A percentile compares a stretch with the other conserved stretches of the same genome.
Conservation (phyloP, 192 early-diverging fungal genomes). For the Umbelopsis sp. region DNA sequence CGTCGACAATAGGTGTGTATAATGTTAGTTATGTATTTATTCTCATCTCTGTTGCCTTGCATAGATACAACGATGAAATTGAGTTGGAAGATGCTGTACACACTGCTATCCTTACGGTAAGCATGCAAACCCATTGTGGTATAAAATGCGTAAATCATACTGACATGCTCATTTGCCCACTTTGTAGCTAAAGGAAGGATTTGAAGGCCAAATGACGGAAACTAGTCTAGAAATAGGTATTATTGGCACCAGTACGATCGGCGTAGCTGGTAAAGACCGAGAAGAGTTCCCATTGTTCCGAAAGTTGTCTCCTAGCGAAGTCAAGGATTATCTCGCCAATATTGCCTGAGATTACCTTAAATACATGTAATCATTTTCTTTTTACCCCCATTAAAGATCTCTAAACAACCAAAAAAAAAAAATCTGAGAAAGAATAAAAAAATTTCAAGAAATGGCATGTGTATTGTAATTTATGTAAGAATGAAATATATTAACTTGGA, state of each 20-base stretch:
- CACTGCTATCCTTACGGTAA: constrained; percentile 93
- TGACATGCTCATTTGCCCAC: neutral
- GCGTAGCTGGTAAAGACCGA: constrained; percentile 55
- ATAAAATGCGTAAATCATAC: neutral
- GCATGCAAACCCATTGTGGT: neutral
- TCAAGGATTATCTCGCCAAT: constrained; percentile 98
- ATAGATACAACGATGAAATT: constrained; percentile 85
- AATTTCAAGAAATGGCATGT: neutral
- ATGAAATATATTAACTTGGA: neutral
- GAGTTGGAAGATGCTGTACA: constrained; percentile 99
- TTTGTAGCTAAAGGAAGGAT: constrained; percentile 88
- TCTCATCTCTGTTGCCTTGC: neutral
- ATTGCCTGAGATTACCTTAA: constrained; percentile 61
- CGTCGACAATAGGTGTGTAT: too few relatives aligned
- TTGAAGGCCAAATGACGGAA: constrained; percentile 98
- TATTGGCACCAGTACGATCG: constrained; percentile 58
- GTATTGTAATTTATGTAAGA: neutral
- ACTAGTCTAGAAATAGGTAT: constrained; percentile 95
- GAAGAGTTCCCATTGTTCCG: constrained; percentile 75
- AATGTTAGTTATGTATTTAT: neutral
- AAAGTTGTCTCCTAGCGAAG: constrained; percentile 78
- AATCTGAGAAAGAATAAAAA: constrained; percentile 3
- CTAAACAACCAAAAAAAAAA: neutral
- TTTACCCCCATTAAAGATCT: neutral
- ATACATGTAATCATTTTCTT: neutral